Base-by-base conservation (phyloP, 1,284 basidiomycete genomes). In the Cryptococcus sp. region DNA sequence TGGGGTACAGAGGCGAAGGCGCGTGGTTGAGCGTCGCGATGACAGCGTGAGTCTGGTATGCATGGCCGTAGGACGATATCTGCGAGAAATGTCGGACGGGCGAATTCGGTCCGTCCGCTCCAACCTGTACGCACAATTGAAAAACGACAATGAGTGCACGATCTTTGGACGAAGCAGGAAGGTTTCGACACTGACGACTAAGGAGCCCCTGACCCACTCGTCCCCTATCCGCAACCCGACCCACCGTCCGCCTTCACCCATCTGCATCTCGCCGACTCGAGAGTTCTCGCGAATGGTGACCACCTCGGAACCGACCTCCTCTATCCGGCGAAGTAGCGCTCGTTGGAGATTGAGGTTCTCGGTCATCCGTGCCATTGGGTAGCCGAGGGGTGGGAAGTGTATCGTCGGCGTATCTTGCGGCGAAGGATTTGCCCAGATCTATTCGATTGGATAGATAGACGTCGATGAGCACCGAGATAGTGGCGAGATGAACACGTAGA, bases 91-190 rank as follows among this genome's bases (percentile, higher is more conserved):
- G 78, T 50, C 93, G 86, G 17, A 98, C 96, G 8, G 95, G 95
- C 1, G 93, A 97, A 74, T 93, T 94, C 72, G 87, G 87, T 0
- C 96, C 96, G 71, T 99, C 96, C 7, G 96, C 96, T 22, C 96
- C 95, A 44, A 99, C 86, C 88, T 94, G 67, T 15, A 35, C 17
- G 5, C 2, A 25, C 13, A 15, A 20, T 20, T n/a, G 4, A 35
- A 25, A 25, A 11, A 22, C 5, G 19, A 40, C 3, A 17, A 38
- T 19, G 20, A 25, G 40, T 13, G 13, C 5, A 23, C 19, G 42
- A 27, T 16, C 16, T 15, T 41, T 35, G 10, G 25, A 25, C 27
- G 45, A 17, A 27, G 23, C 31, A 40, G n/a, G 31, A 55, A 20
- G 15, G 2, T 46, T 16, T 17, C 17, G 19, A 15, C 52, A 73